Evolutionary conservation across 2,329 filamentous ascomycete species (phyloP).

Genomic region (Penicillium olsonii): DNA sequence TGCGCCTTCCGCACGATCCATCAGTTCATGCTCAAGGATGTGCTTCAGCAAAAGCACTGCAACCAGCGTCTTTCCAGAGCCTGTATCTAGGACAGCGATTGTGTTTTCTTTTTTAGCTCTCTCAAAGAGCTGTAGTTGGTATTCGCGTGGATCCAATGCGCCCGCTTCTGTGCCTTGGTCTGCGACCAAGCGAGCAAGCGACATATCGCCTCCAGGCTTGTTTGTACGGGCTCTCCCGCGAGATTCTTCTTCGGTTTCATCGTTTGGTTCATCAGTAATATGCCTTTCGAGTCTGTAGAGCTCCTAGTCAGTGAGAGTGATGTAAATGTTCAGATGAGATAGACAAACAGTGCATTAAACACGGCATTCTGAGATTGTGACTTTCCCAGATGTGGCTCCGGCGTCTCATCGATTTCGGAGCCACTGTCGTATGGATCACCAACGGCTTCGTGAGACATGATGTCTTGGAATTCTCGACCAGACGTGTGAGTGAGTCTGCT

Average conservation of each 20-base stretch:
- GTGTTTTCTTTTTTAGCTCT: slow-evolving; percentile 80
- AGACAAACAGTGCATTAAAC: slow-evolving; percentile 51
- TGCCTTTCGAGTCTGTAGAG: slow-evolving; percentile 41
- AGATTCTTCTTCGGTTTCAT: slow-evolving; percentile 28
- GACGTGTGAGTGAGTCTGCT: no score
- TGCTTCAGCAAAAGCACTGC: slow-evolving; percentile 81
- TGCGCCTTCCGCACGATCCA: slow-evolving; percentile 63
- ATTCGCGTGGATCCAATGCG: slow-evolving; percentile 79
- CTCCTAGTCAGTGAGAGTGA: background rate
- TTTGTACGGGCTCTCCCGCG: no score
- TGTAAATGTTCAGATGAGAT: background rate
- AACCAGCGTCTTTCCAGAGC: slow-evolving; percentile 95
- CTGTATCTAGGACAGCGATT: slow-evolving; percentile 88
- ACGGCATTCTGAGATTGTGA: slow-evolving; percentile 48
- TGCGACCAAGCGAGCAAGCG: slow-evolving; percentile 55
- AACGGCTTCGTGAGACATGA: background rate
- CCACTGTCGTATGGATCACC: slow-evolving; percentile 18
- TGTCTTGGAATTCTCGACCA: background rate
- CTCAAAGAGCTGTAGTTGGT: slow-evolving; percentile 90
- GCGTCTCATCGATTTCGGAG: slow-evolving; percentile 29
- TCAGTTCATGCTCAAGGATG: slow-evolving; percentile 74
- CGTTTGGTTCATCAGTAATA: slow-evolving; percentile 45
- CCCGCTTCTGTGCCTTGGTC: slow-evolving; percentile 58
- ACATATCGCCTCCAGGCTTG: slow-evolving; percentile 51
- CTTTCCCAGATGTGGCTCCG: background rate